Evolutionary conservation across 1,284 basidiomycete species (phyloP).

Genomic region (Uromyces viciae-fabae): DNA sequence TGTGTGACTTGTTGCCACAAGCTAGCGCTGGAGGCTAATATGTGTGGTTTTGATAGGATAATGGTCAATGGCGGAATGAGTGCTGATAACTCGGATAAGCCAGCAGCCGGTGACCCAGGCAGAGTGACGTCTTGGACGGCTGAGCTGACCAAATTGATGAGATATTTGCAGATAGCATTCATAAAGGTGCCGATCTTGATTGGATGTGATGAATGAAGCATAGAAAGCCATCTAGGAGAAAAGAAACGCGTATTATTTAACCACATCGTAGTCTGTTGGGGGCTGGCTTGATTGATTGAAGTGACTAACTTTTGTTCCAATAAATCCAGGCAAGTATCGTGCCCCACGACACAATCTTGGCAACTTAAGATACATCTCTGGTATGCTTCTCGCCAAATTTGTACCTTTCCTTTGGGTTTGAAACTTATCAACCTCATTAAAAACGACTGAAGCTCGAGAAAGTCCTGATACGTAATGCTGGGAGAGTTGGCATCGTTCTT

Average conservation of each 20-base stretch:
- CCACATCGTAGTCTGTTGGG: no score
- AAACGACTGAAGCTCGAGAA: constrained; percentile 17
- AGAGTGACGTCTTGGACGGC: neutral
- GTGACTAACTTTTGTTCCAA: constrained; percentile 21
- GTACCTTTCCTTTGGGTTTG: constrained; percentile 20
- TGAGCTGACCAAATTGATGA: neutral
- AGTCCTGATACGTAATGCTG: neutral
- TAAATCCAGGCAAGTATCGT: neutral
- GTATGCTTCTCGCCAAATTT: constrained; percentile 36
- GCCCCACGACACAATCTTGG: constrained; percentile 30
- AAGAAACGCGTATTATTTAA: neutral
- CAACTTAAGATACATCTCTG: constrained; percentile 33
- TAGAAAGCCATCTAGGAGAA: constrained; percentile 24
- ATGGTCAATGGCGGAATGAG: neutral
- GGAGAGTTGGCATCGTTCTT: neutral
- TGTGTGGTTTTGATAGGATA: constrained; percentile 24
- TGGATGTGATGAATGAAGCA: neutral
- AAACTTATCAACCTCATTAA: constrained; percentile 30
- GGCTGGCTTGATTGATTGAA: neutral
- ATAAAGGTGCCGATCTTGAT: constrained; percentile 9
- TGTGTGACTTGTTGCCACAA: constrained; percentile 26
- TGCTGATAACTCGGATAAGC: neutral
- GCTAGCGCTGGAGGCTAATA: constrained; percentile 5
- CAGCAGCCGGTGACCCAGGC: neutral
- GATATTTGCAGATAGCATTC: neutral